These are phyloP conservation scores for Onygena corvina DNA, from an alignment of 2,329 filamentous ascomycete genomes.

Conservation along the genomic window DNA sequence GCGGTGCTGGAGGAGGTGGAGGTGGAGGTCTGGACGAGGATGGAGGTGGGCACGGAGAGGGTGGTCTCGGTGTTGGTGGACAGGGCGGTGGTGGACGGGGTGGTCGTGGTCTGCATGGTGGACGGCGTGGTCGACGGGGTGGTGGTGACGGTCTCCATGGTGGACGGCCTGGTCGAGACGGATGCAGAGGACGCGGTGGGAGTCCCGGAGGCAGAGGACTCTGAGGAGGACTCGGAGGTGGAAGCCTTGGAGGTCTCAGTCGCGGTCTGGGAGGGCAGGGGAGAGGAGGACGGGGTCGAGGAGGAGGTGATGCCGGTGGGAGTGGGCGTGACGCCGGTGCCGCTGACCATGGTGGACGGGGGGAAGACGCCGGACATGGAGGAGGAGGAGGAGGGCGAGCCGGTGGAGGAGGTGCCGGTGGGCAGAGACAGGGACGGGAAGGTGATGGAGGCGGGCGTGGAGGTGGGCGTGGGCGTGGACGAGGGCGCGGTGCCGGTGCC, in stretches of 20 bases:
- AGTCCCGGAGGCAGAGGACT: background rate
- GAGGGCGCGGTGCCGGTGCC: background rate
- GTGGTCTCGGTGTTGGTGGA: conserved; percentile 15
- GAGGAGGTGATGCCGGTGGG: background rate
- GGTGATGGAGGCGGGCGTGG: background rate
- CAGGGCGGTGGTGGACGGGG: background rate
- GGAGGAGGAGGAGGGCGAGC: background rate
- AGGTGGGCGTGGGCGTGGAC: background rate
- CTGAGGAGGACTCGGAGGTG: conserved; percentile 7
- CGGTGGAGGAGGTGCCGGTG: background rate
- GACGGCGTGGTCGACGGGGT: conserved; percentile 10
- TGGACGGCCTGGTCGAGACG: background rate
- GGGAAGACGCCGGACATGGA: conserved; percentile 13
- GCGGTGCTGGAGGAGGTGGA: conserved; percentile 25
- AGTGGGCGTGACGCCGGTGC: conserved; percentile 8
- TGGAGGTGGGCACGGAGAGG: conserved; percentile 15
- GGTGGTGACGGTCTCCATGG: conserved; percentile 3
- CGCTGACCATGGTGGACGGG: conserved; percentile 8
- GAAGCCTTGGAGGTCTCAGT: conserved; percentile 10
- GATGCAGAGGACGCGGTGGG: no score
- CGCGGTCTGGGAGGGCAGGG: conserved; percentile 1
- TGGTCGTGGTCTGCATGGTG: background rate
- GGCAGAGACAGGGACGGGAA: conserved; percentile 11
- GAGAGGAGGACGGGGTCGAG: no score
- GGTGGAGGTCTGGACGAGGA: conserved; percentile 20